Conservation (phyloP, 176 grass and related monocot genomes). For the Oryza rufipogon region DNA sequence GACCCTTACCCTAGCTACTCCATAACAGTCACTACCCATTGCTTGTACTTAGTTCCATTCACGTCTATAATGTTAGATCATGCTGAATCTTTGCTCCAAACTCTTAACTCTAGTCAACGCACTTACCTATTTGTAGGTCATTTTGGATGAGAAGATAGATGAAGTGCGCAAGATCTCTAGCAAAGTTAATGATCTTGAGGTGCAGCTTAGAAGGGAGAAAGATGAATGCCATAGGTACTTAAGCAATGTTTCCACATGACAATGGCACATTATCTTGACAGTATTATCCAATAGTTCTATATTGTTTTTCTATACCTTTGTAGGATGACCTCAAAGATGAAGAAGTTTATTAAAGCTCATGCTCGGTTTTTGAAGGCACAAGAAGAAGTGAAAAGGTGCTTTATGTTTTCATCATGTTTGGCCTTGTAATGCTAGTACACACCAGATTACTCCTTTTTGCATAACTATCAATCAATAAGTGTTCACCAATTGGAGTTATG, state of each 20-base stretch:
- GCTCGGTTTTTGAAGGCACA: conserved; percentile 73
- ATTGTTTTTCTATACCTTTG: conserved; percentile 27
- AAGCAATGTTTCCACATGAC: not conserved
- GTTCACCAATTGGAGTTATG: conserved; percentile 44
- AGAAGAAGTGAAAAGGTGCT: conserved; percentile 81
- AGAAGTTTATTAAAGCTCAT: conserved; percentile 87
- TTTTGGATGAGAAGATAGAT: conserved; percentile 75
- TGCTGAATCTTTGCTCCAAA: conserved; percentile 23
- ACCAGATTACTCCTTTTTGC: conserved; percentile 14
- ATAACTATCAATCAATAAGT: not conserved
- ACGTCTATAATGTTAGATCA: not conserved
- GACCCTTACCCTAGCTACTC: too few relatives aligned
- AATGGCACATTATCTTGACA: not conserved
- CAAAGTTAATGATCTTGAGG: conserved; percentile 76
- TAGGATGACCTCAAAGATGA: conserved; percentile 87
- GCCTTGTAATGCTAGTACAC: not conserved
- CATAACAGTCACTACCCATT: not conserved
- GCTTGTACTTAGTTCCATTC: not conserved
- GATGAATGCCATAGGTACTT: conserved; percentile 83
- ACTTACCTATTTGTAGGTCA: conserved; percentile 42
- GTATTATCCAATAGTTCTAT: not conserved
- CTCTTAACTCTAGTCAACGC: conserved; percentile 13
- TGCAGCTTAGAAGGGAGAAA: conserved; percentile 67
- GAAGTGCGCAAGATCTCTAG: conserved; percentile 72
- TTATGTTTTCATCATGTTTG: conserved; percentile 29